These are phyloP conservation scores for Peronospora destructor DNA, from an alignment of 352 stramenopile genomes.

Conservation along the genomic window DNA sequence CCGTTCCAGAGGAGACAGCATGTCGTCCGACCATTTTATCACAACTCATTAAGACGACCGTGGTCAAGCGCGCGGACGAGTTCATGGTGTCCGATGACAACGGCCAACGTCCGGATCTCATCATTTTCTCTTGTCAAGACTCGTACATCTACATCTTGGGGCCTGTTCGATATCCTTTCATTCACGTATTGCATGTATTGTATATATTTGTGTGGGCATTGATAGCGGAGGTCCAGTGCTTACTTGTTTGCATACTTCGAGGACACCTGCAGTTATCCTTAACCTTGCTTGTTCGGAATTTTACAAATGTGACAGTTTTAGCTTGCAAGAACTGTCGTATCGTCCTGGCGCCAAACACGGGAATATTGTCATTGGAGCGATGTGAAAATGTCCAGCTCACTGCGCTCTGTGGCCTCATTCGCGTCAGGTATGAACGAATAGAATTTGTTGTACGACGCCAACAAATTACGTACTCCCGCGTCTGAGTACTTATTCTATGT, in stretches of 20 bases:
- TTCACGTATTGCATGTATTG: conserved; percentile 5
- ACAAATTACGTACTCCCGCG: too few relatives aligned
- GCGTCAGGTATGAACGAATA: conserved; percentile 53
- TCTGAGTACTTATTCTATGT: neutral
- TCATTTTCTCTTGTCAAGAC: conserved; percentile 91
- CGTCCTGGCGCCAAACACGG: conserved; percentile 90
- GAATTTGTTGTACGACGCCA: too few relatives aligned
- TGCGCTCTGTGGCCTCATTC: conserved; percentile 75
- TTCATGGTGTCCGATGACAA: conserved; percentile 31
- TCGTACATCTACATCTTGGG: conserved; percentile 93
- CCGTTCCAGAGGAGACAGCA: conserved; percentile 17
- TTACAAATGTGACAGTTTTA: conserved; percentile 87
- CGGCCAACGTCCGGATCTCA: conserved; percentile 45
- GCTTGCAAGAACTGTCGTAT: conserved; percentile 94
- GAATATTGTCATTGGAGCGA: conserved; percentile 89
- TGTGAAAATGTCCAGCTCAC: conserved; percentile 91
- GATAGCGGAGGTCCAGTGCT: neutral
- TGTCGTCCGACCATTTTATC: conserved; percentile 46
- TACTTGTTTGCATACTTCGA: neutral
- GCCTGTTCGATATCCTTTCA: conserved; percentile 85
- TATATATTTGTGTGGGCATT: conserved; percentile 1
- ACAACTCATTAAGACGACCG: conserved; percentile 62
- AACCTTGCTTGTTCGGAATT: conserved; percentile 33
- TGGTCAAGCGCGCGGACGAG: conserved; percentile 73
- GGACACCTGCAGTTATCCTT: conserved; percentile 30